Conservation (phyloP, 1,284 basidiomycete genomes). For the Sparassis latifolia region DNA sequence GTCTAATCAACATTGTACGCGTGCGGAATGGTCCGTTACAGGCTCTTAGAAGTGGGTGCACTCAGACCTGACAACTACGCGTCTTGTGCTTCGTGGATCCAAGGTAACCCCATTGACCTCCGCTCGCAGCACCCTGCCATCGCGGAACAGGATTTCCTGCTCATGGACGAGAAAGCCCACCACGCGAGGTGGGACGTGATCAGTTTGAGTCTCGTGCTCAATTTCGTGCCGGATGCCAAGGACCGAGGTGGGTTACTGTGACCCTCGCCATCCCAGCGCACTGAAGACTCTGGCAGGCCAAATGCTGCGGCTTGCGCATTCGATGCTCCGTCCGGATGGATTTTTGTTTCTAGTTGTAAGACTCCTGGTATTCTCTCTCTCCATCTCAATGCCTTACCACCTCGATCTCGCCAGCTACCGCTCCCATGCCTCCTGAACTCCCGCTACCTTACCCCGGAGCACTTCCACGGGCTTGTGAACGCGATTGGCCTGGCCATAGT, state of each 20-base stretch:
- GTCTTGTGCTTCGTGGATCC: constrained; percentile 62
- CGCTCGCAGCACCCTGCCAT: constrained; percentile 77
- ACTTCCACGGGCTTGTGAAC: constrained; percentile 52
- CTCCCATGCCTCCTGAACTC: constrained; percentile 80
- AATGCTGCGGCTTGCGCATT: constrained; percentile 65
- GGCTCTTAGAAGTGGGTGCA: constrained; percentile 83
- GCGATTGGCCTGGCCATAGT: constrained; percentile 60
- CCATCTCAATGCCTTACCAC: background rate
- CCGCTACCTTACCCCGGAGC: constrained; percentile 63
- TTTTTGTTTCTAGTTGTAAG: constrained; percentile 72
- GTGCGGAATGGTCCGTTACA: constrained; percentile 22
- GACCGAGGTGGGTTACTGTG: constrained; percentile 58
- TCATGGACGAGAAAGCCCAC: constrained; percentile 44
- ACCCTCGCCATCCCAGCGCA: background rate
- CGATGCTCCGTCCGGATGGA: constrained; percentile 49
- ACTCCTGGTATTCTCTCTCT: constrained; percentile 5
- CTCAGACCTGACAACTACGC: constrained; percentile 77
- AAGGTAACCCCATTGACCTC: constrained; percentile 71
- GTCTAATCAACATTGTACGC: background rate
- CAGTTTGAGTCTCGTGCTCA: constrained; percentile 81
- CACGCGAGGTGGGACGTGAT: constrained; percentile 64
- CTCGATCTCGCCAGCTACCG: constrained; percentile 49
- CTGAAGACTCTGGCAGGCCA: constrained; percentile 39
- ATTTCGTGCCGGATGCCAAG: constrained; percentile 74
- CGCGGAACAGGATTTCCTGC: constrained; percentile 74